Evolutionary conservation across 148 eudicot genomes (phyloP).

Genomic region (Spergularia marina): DNA sequence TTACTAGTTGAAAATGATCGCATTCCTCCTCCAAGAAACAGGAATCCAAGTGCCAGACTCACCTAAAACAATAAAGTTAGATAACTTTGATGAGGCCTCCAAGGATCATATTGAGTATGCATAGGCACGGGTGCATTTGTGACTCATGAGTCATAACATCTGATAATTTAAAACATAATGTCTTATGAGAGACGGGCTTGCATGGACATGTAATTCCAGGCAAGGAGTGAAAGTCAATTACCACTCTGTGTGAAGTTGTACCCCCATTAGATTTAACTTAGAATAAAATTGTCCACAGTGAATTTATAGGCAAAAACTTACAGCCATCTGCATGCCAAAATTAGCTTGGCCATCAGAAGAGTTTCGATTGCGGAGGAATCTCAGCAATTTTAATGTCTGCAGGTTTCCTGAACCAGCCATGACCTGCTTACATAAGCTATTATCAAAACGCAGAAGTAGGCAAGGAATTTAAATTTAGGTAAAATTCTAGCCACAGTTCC

Average conservation of each 20-base stretch:
- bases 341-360: slow-evolving; percentile 76
- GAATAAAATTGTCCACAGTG: not conserved
- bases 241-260: not conserved
- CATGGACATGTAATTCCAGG: not conserved
- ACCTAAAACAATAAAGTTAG: slow-evolving; percentile 43
- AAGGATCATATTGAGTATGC: not conserved
- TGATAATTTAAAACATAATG: not conserved
- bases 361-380: slow-evolving; percentile 74
- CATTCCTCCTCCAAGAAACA: slow-evolving; percentile 98
- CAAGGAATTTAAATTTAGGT: not conserved
- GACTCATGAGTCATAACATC: not conserved
- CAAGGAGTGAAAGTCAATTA: not conserved
- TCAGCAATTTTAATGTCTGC: slow-evolving; percentile 73
- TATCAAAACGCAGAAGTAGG: slow-evolving; percentile 19
- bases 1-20: slow-evolving; percentile 82
- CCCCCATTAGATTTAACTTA: not conserved
- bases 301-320: slow-evolving; percentile 37
- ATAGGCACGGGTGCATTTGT: not conserved
- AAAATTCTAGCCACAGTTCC: not conserved
- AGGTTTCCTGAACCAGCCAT: slow-evolving; percentile 99
- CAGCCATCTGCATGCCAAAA: slow-evolving; percentile 90
- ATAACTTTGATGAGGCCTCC: not conserved
- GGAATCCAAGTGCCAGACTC: slow-evolving; percentile 85
- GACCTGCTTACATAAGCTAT: slow-evolving; percentile 55
- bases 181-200: not conserved